Conservation (phyloP, 148 eudicot genomes). For the Chenopodium suecicum region DNA sequence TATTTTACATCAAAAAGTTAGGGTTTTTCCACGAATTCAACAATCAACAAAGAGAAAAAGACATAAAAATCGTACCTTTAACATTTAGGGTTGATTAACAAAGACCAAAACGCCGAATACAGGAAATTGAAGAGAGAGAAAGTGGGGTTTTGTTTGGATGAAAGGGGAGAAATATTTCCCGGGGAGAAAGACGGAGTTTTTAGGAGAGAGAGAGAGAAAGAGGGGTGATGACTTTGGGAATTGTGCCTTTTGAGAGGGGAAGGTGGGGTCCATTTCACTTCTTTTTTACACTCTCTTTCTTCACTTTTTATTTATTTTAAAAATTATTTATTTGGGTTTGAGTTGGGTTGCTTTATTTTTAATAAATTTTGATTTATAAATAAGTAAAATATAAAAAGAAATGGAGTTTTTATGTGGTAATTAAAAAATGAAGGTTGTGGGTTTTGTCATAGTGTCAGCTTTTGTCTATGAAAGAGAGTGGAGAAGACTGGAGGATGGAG, state of each 20-base stretch:
- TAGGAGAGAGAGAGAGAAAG: background rate
- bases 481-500: background rate
- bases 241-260: slow-evolving; percentile 11
- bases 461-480: slow-evolving; percentile 7
- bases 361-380: too few species aligned
- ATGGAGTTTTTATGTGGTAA: too few species aligned
- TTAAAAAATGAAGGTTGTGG: too few species aligned
- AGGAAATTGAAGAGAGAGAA: background rate
- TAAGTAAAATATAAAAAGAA: too few species aligned
- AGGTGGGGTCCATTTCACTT: slow-evolving; percentile 8
- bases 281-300: background rate
- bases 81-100: background rate
- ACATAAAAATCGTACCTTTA: background rate
- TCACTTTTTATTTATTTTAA: too few species aligned
- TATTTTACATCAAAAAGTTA: background rate
- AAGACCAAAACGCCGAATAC: background rate
- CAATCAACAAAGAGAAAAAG: too few species aligned
- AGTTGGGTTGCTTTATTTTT: background rate
- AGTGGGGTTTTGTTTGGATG: background rate
- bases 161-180: slow-evolving; percentile 1
- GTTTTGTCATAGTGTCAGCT: slow-evolving; percentile 3
- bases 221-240: slow-evolving; percentile 16
- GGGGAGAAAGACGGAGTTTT: slow-evolving; percentile 16
- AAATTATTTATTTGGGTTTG: too few species aligned
- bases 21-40: background rate